Evolutionary conservation across 768 basidiomycete genomes (phyloP).

Genomic region (Auricularia heimuer): DNA sequence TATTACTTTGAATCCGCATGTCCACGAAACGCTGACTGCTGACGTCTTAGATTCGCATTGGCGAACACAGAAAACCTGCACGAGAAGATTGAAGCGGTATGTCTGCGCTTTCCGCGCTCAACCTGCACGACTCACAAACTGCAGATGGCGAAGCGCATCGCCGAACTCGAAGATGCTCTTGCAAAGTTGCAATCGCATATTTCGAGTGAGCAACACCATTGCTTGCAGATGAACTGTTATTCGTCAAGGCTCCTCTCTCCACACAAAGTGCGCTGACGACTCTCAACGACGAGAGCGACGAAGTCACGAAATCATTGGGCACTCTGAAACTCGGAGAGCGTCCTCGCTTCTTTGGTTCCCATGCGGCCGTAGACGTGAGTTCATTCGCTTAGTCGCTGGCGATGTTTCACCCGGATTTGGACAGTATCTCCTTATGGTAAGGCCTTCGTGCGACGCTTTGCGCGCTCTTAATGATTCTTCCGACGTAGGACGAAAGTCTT

Average conservation of each 20-base stretch:
- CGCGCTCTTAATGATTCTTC: too few species aligned
- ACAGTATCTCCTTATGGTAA: background rate
- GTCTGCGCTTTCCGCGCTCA: background rate
- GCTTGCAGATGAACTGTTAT: slow-evolving; percentile 59
- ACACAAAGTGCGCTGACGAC: background rate
- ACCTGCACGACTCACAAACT: background rate
- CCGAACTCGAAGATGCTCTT: slow-evolving; percentile 61
- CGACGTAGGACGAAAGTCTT: too few species aligned
- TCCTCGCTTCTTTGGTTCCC: background rate
- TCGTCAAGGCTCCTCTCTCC: slow-evolving; percentile 48
- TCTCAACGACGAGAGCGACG: background rate
- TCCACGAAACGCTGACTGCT: background rate
- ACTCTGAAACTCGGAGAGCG: background rate
- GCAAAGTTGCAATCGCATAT: slow-evolving; percentile 44
- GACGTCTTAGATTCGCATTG: background rate
- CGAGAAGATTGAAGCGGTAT: background rate
- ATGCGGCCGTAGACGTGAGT: background rate
- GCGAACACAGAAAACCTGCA: background rate
- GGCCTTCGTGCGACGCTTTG: too few species aligned
- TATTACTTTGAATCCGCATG: background rate
- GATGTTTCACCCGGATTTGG: background rate
- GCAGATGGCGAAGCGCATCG: background rate
- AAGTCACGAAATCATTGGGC: background rate
- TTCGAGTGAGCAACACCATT: slow-evolving; percentile 47
- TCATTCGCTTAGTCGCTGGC: background rate